Base-by-base conservation (phyloP, 2,329 filamentous ascomycete genomes). In the Aspergillus texensis region DNA sequence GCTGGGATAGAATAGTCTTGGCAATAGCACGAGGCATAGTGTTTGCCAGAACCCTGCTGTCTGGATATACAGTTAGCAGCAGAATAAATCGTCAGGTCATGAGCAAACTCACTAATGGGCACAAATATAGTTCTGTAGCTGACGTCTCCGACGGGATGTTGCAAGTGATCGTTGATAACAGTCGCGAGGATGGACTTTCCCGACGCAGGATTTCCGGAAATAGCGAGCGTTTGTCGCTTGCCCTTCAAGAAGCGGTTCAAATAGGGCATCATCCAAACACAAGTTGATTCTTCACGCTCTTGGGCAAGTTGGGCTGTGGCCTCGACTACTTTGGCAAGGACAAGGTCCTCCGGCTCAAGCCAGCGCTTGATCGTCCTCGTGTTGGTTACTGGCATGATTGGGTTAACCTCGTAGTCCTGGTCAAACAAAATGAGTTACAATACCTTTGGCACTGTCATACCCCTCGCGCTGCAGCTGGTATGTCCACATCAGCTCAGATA, bases 201-300 rank as follows among this genome's bases (percentile, higher is more conserved):
- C 4, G 77, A 77, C 6, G 78, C 78, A 10, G 77, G 68, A 53
- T 74, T 71, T 24, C 78, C 78, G 28, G 78, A 81, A 46, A 87
- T 77, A 26, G 81, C 67, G 36, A 87, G 71, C 2, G 79, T 75
- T 16, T 77, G 75, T 34, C 83, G 74, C 0, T 78, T 69, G 48
- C 80, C 79, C 57, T 83, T 81, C 39, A 82, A 66, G 62, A 86
- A 87, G 11, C 79, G 78, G n/a, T 76, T 76, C 26, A 86, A 71
- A 36, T 82, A 76, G 43, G 82, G 79, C 28, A 80, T 77, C 65
- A 86, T 80, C 84, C 84, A 86, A 43, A 85, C 75, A 63, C 84
- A 85, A 24, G 84, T 86, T 64, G 81, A 81, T 63, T 86, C 83
- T 55, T 81, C 82, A 39, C 83, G 77, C 32, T 79, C 72, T 32